phyloP scores from a whole-genome alignment of 2,329 filamentous ascomycete genomes.

The Aspergillus oerlinghausenensis region DNA sequence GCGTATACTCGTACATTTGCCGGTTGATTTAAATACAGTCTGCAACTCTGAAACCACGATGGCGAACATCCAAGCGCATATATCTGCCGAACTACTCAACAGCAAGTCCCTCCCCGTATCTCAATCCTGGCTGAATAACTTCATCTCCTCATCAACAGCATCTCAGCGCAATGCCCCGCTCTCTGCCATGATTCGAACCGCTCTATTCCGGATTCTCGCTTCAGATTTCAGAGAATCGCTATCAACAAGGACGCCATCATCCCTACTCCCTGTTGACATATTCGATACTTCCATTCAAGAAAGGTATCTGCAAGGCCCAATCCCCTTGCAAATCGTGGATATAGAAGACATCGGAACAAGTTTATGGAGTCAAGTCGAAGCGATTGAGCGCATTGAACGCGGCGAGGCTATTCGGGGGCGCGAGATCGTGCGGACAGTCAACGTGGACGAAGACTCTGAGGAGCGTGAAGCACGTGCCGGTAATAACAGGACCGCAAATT shows the following conservation, averaged over 20 bases:
- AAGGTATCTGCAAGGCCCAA: conserved; percentile 53
- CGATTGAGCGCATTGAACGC: conserved; percentile 52
- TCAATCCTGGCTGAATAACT: conserved; percentile 58
- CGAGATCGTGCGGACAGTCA: conserved; percentile 72
- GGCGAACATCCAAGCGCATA: conserved; percentile 26
- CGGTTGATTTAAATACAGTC: neutral
- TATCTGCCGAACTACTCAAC: conserved; percentile 52
- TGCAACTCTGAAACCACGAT: conserved; percentile 12
- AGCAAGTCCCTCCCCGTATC: conserved; percentile 54
- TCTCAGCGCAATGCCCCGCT: conserved; percentile 55
- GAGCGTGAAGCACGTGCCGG: conserved; percentile 17
- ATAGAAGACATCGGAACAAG: conserved; percentile 76
- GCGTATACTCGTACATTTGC: neutral
- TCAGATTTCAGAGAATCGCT: conserved; percentile 68
- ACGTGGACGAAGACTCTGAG: conserved; percentile 47
- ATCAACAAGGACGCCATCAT: conserved; percentile 41
- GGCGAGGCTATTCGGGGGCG: conserved; percentile 58
- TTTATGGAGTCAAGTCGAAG: conserved; percentile 83
- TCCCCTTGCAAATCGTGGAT: conserved; percentile 78
- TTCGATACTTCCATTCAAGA: conserved; percentile 53
- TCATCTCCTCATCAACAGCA: conserved; percentile 54
- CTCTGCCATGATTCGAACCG: conserved; percentile 70
- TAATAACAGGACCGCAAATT: conserved; percentile 10
- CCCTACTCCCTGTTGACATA: conserved; percentile 55
- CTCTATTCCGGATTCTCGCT: conserved; percentile 72